Conservation (phyloP, 2,329 filamentous ascomycete species). For the Thielaviopsis musarum region DNA sequence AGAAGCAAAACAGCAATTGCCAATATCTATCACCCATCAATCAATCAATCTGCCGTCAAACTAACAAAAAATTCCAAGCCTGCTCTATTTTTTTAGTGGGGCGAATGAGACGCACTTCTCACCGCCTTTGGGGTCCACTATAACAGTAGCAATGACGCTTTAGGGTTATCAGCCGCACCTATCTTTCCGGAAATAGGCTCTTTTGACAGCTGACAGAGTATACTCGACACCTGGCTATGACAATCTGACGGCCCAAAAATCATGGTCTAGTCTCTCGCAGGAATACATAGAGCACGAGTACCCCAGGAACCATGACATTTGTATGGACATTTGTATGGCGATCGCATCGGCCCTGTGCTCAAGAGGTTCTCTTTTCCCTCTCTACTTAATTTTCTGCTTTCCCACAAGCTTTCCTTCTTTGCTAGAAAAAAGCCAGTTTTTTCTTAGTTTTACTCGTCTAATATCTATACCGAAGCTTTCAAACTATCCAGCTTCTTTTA, state of each 20-base stretch:
- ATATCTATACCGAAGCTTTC: background rate
- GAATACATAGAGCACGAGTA: background rate
- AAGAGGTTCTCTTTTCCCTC: conserved; percentile 7
- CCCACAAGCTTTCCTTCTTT: background rate
- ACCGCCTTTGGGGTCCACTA: conserved; percentile 10
- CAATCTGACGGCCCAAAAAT: background rate
- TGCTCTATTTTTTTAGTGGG: conserved; percentile 13
- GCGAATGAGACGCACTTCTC: conserved; percentile 6
- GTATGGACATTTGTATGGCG: conserved; percentile 10
- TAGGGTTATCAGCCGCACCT: conserved; percentile 1
- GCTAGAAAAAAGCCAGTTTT: background rate
- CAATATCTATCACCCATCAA: background rate
- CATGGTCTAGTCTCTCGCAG: background rate
- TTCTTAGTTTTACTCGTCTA: background rate
- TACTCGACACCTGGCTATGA: background rate
- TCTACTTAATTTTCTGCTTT: background rate
- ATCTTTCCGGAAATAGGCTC: background rate
- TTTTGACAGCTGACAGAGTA: background rate
- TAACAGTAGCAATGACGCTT: background rate
- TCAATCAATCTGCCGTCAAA: conserved; percentile 1
- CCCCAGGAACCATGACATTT: conserved; percentile 7
- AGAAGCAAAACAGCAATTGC: background rate
- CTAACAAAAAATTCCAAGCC: conserved; percentile 8
- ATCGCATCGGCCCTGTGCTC: conserved; percentile 11
- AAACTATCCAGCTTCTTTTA: background rate